Evolutionary conservation across 2,329 filamentous ascomycete species (phyloP).

Genomic region (Seiridium cupressi): DNA sequence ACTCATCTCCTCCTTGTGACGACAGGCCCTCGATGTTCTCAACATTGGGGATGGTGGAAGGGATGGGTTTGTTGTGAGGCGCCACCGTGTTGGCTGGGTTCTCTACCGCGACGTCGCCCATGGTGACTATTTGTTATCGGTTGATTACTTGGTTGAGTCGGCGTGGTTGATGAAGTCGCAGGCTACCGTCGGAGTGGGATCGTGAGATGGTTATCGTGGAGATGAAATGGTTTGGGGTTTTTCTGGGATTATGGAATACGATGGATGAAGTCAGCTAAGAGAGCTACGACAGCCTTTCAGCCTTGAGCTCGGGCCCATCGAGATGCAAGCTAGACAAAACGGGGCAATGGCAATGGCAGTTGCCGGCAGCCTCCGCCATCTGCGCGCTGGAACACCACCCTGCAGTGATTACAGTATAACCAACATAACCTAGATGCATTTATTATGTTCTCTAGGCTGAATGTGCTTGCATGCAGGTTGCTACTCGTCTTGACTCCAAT

Average conservation of each 20-base stretch:
- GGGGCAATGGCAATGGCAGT: neutral
- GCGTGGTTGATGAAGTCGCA: neutral
- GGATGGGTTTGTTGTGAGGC: slow-evolving; percentile 77
- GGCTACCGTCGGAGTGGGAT: neutral
- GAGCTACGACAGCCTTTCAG: slow-evolving; percentile 9
- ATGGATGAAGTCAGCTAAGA: slow-evolving; percentile 7
- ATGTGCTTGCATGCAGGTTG: too few relatives aligned
- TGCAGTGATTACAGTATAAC: too few relatives aligned
- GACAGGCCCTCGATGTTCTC: slow-evolving; percentile 84
- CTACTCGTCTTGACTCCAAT: too few relatives aligned
- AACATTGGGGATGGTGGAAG: slow-evolving; percentile 82
- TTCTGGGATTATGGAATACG: slow-evolving; percentile 1
- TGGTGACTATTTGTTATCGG: slow-evolving; percentile 36
- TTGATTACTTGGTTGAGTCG: too few relatives aligned
- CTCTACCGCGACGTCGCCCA: slow-evolving; percentile 88
- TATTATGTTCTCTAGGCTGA: too few relatives aligned
- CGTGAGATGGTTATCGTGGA: neutral
- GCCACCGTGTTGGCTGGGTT: slow-evolving; percentile 71
- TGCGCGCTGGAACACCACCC: too few relatives aligned
- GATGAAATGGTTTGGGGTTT: neutral
- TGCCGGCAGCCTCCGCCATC: neutral
- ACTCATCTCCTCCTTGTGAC: slow-evolving; percentile 84
- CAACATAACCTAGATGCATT: too few relatives aligned
- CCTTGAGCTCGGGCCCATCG: slow-evolving; percentile 5
- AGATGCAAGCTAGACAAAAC: neutral